Evolutionary conservation across 306 rosid genomes (phyloP).

Genomic region (Ochetophila trinervis): DNA sequence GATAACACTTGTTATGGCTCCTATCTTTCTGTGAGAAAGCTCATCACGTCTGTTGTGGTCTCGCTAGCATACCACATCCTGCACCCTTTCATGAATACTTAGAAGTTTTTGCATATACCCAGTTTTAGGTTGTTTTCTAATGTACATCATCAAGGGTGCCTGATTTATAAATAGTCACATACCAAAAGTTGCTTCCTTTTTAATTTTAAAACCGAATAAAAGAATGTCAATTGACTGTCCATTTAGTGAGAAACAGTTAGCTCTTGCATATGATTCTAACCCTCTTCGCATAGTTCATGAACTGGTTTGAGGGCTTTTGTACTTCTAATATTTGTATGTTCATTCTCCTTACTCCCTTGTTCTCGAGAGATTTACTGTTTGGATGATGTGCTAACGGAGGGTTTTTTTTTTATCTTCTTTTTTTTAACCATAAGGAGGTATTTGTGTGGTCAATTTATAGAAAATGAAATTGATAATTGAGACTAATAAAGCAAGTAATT

Average conservation of each 20-base stretch:
- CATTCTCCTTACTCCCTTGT: too few species aligned
- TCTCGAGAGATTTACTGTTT: too few species aligned
- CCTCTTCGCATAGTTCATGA: neutral
- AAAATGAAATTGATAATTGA: too few species aligned
- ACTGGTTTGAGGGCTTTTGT: neutral
- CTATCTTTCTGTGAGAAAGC: slow-evolving; percentile 74
- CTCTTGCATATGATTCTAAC: neutral
- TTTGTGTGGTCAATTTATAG: too few species aligned
- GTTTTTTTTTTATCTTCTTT: too few species aligned
- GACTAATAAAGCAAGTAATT: too few species aligned
- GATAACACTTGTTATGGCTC: slow-evolving; percentile 96
- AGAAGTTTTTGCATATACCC: slow-evolving; percentile 35
- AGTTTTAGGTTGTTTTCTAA: slow-evolving; percentile 38
- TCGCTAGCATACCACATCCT: slow-evolving; percentile 30
- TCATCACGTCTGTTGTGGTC: slow-evolving; percentile 39
- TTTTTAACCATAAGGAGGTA: too few species aligned
- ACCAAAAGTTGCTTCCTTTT: slow-evolving; percentile 25
- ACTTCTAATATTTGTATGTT: too few species aligned
- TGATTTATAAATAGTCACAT: slow-evolving; percentile 33
- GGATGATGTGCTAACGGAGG: too few species aligned
- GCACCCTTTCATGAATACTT: slow-evolving; percentile 43
- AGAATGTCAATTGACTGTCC: slow-evolving; percentile 32
- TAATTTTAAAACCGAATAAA: slow-evolving; percentile 22
- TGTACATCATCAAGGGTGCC: slow-evolving; percentile 48
- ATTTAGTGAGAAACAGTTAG: slow-evolving; percentile 14